Evolutionary conservation across 1,284 basidiomycete genomes (phyloP).

Genomic region (Lentinus polychrous): DNA sequence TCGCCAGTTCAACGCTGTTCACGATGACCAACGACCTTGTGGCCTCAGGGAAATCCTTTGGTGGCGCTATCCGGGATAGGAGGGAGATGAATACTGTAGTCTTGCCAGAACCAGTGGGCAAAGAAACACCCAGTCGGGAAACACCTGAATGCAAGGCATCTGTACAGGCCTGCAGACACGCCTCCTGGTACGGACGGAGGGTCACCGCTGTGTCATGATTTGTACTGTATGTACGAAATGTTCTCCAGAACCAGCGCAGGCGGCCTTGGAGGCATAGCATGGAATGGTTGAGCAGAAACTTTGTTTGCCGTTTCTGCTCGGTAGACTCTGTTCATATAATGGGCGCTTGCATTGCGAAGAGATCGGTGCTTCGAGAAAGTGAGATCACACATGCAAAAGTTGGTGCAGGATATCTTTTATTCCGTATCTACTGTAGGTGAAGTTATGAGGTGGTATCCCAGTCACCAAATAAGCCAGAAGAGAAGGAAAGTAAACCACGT

Average conservation of each 20-base stretch:
- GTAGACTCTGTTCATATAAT: too few relatives aligned
- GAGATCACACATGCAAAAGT: neutral
- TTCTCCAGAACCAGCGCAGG: neutral
- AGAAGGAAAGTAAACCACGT: constrained; percentile 26
- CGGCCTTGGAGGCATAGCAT: constrained; percentile 8
- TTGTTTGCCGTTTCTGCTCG: neutral
- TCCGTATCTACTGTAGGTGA: constrained; percentile 16
- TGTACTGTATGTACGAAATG: constrained; percentile 13
- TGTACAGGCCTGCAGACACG: constrained; percentile 78
- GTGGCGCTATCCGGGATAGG: constrained; percentile 51
- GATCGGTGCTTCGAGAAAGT: too few relatives aligned
- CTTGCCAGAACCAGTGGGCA: constrained; percentile 91
- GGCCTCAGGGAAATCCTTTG: constrained; percentile 35
- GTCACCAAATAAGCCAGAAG: constrained; percentile 15
- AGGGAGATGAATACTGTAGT: constrained; percentile 88
- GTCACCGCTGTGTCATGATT: constrained; percentile 17
- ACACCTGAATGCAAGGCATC: constrained; percentile 57
- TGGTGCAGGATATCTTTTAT: constrained; percentile 18
- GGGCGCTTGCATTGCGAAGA: too few relatives aligned
- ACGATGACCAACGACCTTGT: constrained; percentile 76
- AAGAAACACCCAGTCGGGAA: constrained; percentile 84
- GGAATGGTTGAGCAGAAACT: constrained; percentile 1
- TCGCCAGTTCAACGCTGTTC: constrained; percentile 83
- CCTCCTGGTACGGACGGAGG: constrained; percentile 86
- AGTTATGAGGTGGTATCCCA: constrained; percentile 18